Evolutionary conservation across 2,329 filamentous ascomycete genomes (phyloP).

Genomic region (Myriosclerotinia curreyana): DNA sequence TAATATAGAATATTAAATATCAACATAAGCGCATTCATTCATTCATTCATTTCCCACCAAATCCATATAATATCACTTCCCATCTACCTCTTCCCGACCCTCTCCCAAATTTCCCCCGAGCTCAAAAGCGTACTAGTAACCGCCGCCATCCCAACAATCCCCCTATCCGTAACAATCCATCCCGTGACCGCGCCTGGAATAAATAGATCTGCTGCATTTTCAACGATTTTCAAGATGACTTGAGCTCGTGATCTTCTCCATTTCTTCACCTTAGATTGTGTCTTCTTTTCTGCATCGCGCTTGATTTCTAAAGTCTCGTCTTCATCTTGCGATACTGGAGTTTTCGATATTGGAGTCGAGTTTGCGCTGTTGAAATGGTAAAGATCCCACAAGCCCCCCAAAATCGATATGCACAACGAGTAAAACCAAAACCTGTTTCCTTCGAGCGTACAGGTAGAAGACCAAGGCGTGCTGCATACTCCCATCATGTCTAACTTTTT

Average conservation of each 20-base stretch:
- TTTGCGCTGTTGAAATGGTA: background rate
- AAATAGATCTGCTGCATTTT: constrained; percentile 60
- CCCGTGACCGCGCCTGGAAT: constrained; percentile 59
- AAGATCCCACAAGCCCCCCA: constrained; percentile 39
- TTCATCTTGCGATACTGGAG: background rate
- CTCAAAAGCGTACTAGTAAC: constrained; percentile 61
- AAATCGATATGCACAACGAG: constrained; percentile 44
- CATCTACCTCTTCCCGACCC: constrained; percentile 31
- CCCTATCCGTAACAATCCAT: constrained; percentile 54
- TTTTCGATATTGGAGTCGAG: background rate
- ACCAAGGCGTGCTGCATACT: constrained; percentile 44
- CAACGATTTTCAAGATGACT: constrained; percentile 41
- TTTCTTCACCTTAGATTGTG: background rate
- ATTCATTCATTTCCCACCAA: no score
- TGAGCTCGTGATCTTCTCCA: background rate
- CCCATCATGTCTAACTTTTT: constrained; percentile 49
- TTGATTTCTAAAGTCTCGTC: background rate
- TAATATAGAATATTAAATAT: no score
- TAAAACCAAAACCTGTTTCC: constrained; percentile 70
- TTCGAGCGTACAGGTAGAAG: constrained; percentile 52
- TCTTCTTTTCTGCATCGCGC: background rate
- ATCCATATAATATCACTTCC: no score
- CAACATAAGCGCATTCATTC: no score
- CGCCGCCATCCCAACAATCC: constrained; percentile 57
- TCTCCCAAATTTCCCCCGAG: constrained; percentile 59